These are phyloP conservation scores for Dipteronia sinensis DNA, from an alignment of 345 rosid species.

Conservation along the genomic window DNA sequence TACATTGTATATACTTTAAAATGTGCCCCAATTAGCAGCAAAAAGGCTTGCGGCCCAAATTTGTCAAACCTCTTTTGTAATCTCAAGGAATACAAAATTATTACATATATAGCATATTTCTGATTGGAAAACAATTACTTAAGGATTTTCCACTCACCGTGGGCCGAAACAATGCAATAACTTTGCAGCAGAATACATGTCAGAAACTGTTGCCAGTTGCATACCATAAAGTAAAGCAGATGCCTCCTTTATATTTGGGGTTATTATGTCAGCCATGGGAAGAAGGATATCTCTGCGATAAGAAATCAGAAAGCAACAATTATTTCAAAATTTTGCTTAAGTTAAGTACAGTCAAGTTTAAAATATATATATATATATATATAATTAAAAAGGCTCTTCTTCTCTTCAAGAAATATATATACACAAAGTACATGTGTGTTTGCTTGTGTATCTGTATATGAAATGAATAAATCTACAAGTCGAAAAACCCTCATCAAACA, in stretches of 20 bases:
- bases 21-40: not conserved
- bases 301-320: conserved; percentile 20
- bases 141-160: conserved; percentile 47
- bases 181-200: conserved; percentile 80
- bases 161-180: conserved; percentile 79
- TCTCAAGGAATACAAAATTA: not conserved
- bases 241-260: conserved; percentile 94
- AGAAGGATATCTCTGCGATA: conserved; percentile 73
- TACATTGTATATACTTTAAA: not conserved
- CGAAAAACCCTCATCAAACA: not conserved
- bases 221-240: conserved; percentile 77
- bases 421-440: not conserved
- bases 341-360: not conserved
- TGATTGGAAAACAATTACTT: not conserved
- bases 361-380: too few relatives aligned
- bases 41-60: not conserved
- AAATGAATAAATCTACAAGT: not conserved
- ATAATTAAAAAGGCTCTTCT: not conserved
- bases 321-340: not conserved
- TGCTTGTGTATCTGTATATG: not conserved
- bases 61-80: not conserved
- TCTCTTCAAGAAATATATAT: not conserved
- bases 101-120: not conserved
- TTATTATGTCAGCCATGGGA: conserved; percentile 79
- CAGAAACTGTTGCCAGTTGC: conserved; percentile 59